phyloP scores from a whole-genome alignment of 164 flowering plant species.

The Magnolia kwangsiensis region DNA sequence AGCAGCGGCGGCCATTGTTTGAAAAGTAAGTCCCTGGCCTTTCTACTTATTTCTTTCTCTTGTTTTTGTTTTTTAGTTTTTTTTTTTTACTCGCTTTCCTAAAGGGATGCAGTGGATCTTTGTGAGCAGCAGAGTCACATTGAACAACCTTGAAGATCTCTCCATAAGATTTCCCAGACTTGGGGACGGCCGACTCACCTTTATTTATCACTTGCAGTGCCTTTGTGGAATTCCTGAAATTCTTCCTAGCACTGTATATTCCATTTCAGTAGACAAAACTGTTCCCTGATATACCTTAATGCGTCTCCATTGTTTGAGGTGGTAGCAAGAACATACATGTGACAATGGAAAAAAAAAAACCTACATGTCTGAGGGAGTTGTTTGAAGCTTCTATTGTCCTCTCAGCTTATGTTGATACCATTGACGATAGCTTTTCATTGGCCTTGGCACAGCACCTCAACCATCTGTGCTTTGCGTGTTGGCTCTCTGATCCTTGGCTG shows the following conservation, averaged over 20 bases:
- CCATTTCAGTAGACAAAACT: background rate
- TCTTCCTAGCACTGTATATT: background rate
- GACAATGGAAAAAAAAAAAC: background rate
- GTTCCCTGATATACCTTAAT: background rate
- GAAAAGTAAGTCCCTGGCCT: slow-evolving; percentile 45
- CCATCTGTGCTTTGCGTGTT: background rate
- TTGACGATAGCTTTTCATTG: background rate
- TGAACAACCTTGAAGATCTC: background rate
- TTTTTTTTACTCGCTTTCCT: background rate
- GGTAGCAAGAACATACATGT: background rate
- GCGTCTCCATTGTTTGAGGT: background rate
- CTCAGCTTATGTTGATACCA: background rate
- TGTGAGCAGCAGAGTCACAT: background rate
- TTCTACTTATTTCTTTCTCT: background rate
- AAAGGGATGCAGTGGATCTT: background rate
- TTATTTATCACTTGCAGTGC: background rate
- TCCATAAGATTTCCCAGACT: background rate
- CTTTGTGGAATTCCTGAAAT: background rate
- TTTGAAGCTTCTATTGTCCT: background rate
- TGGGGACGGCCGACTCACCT: background rate
- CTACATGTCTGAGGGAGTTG: background rate
- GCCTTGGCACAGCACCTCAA: background rate
- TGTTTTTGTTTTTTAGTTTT: background rate
- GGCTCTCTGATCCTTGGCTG: background rate
- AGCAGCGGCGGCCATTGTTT: slow-evolving; percentile 52